phyloP scores from a whole-genome alignment of 176 grass and related monocot genomes.

The Oryza punctata region DNA sequence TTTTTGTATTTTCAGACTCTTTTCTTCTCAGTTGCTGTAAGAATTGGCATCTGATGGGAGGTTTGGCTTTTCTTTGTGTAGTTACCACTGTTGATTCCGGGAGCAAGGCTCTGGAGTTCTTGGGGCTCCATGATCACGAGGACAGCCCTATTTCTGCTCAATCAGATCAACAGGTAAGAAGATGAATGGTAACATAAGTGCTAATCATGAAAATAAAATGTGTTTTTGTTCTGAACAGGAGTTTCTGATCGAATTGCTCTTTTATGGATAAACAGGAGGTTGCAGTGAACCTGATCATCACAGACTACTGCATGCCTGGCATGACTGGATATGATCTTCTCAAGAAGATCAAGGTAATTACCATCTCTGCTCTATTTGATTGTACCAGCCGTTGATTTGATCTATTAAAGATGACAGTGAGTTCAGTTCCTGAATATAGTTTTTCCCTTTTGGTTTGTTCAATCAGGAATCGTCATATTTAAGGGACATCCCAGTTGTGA shows the following conservation, averaged over 20 bases:
- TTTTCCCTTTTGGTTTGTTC: slow-evolving; percentile 19
- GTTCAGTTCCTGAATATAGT: not conserved
- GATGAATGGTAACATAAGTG: not conserved
- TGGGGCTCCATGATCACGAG: slow-evolving; percentile 61
- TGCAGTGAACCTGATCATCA: slow-evolving; percentile 94
- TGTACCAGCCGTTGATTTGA: slow-evolving; percentile 8
- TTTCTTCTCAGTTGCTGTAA: not conserved
- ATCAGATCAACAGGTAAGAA: slow-evolving; percentile 61
- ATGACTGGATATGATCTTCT: slow-evolving; percentile 97
- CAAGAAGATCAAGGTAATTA: slow-evolving; percentile 86
- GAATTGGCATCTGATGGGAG: not conserved
- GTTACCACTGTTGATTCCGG: slow-evolving; percentile 90
- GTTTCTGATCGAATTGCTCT: slow-evolving; percentile 24
- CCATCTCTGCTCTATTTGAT: not conserved
- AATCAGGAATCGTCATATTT: slow-evolving; percentile 76
- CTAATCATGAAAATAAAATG: not conserved
- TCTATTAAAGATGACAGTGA: slow-evolving; percentile 3
- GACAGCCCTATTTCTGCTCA: slow-evolving; percentile 32
- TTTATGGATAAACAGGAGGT: slow-evolving; percentile 53
- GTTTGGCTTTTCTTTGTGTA: slow-evolving; percentile 27
- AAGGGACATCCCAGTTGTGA: slow-evolving; percentile 86
- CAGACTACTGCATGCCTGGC: slow-evolving; percentile 96
- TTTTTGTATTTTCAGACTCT: not conserved
- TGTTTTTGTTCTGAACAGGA: slow-evolving; percentile 9
- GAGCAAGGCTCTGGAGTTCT: slow-evolving; percentile 74